These are phyloP conservation scores for Wallemia hederae DNA, from an alignment of 1,284 basidiomycete species.

Conservation along the genomic window DNA sequence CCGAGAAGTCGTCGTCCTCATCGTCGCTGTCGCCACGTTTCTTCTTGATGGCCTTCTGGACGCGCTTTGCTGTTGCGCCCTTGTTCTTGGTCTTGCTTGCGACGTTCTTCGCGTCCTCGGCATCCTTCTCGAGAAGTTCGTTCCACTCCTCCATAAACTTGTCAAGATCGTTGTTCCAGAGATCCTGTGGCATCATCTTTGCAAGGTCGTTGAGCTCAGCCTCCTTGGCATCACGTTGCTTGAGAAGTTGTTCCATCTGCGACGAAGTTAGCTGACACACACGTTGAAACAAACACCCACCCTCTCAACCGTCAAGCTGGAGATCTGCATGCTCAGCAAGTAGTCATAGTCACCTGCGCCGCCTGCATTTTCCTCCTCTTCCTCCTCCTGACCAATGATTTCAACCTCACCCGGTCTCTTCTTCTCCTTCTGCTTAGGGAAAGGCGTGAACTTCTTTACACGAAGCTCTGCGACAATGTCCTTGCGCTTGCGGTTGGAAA, in stretches of 20 bases:
- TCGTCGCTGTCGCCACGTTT: background rate
- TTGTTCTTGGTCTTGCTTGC: background rate
- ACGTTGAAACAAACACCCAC: conserved; percentile 19
- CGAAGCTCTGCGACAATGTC: conserved; percentile 66
- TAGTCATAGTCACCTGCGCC: conserved; percentile 62
- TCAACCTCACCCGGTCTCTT: conserved; percentile 41
- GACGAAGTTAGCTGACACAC: conserved; percentile 5
- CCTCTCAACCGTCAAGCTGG: conserved; percentile 80
- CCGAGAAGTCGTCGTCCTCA: background rate
- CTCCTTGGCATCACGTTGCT: conserved; percentile 59
- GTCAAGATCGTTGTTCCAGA: conserved; percentile 81
- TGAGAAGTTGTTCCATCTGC: conserved; percentile 56
- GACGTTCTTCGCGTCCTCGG: background rate
- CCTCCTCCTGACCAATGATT: conserved; percentile 30
- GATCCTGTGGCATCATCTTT: conserved; percentile 42
- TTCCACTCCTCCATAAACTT: conserved; percentile 59
- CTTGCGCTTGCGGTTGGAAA: conserved; percentile 69
- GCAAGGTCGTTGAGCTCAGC: conserved; percentile 49
- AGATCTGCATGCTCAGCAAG: conserved; percentile 78
- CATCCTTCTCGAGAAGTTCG: conserved; percentile 21
- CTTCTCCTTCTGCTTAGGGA: conserved; percentile 34
- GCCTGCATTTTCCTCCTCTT: conserved; percentile 23
- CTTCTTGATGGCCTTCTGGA: background rate
- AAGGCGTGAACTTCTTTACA: conserved; percentile 54
- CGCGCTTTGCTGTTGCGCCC: background rate